Evolutionary conservation across 2,329 filamentous ascomycete genomes (phyloP).

Genomic region (Akanthomyces dipterigenus): DNA sequence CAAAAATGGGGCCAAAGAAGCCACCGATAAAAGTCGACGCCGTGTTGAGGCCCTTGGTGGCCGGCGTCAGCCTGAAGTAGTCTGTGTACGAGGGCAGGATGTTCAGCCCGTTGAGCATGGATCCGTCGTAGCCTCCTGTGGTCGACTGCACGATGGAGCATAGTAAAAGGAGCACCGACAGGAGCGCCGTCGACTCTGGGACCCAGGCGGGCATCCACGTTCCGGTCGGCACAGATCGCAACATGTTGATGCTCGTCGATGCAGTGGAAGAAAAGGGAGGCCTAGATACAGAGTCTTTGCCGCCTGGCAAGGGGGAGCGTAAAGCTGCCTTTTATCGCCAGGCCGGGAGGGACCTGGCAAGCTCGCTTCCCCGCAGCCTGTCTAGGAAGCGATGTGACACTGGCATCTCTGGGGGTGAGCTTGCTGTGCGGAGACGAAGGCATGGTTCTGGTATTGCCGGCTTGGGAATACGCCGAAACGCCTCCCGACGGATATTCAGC

Average conservation of each 20-base stretch:
- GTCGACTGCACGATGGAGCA: conserved; percentile 38
- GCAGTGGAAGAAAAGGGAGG: no score
- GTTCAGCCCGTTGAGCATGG: conserved; percentile 50
- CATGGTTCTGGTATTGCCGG: background rate
- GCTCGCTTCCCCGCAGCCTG: background rate
- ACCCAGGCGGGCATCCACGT: conserved; percentile 42
- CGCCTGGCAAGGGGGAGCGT: background rate
- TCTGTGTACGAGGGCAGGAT: conserved; percentile 49
- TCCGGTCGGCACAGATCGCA: conserved; percentile 24
- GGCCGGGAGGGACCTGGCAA: background rate
- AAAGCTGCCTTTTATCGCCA: background rate
- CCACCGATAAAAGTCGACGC: conserved; percentile 48
- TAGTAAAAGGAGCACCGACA: conserved; percentile 35
- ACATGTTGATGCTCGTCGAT: background rate
- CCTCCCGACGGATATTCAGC: conserved; percentile 1
- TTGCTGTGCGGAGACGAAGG: background rate
- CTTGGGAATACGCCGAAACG: background rate
- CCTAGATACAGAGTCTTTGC: background rate
- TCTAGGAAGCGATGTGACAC: background rate
- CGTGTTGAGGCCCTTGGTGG: conserved; percentile 48
- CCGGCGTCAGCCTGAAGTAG: conserved; percentile 48
- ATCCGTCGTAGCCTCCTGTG: conserved; percentile 36
- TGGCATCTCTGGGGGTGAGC: background rate
- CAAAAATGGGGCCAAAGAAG: conserved; percentile 35
- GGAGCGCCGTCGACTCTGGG: conserved; percentile 32